phyloP scores from a whole-genome alignment of 73 alveolate genomes.

The Uronychia binucleata region DNA sequence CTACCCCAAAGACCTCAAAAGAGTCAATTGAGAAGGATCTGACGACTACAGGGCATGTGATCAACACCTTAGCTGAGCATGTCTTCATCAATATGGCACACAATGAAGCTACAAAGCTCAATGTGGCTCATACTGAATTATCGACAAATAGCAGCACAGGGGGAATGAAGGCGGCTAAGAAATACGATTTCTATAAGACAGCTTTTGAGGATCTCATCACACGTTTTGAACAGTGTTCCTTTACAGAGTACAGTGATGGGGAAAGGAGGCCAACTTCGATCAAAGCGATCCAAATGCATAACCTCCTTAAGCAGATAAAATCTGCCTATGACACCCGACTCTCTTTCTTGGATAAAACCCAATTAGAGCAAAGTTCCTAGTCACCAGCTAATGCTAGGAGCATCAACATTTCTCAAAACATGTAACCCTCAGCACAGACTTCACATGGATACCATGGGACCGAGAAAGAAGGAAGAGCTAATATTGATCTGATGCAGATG shows the following conservation, averaged over 20 bases:
- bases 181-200: background rate
- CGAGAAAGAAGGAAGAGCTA: too few relatives aligned
- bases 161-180: background rate
- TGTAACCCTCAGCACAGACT: too few relatives aligned
- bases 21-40: background rate
- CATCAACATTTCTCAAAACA: too few relatives aligned
- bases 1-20: background rate
- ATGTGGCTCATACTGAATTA: background rate
- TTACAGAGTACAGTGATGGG: background rate
- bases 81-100: background rate
- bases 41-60: background rate
- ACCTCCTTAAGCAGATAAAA: background rate
- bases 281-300: background rate
- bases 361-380: too few relatives aligned
- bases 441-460: too few relatives aligned
- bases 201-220: background rate
- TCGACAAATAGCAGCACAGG: background rate
- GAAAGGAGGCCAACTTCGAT: background rate
- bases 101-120: background rate
- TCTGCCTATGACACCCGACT: background rate
- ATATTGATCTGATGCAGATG: too few relatives aligned
- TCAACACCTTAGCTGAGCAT: background rate
- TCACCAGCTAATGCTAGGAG: too few relatives aligned
- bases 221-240: background rate
- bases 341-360: too few relatives aligned